Base-by-base conservation (phyloP, 768 basidiomycete genomes). In the Panaeolus papilionaceus region DNA sequence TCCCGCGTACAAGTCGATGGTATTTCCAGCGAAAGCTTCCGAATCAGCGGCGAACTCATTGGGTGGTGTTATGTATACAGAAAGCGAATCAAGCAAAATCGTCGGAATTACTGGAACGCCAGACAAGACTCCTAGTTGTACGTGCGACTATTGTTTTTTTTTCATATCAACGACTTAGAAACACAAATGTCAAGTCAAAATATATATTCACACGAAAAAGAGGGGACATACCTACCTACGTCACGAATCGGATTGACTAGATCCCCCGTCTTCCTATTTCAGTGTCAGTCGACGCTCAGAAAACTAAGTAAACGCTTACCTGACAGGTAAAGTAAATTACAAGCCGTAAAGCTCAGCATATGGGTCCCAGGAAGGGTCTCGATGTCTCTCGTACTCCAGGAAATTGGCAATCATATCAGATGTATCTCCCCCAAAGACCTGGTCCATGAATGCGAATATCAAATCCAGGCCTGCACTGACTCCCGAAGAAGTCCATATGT, bases 401-500 rank as follows among this genome's bases (percentile, higher is more conserved):
- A 71, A 68, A 64, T 78, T 71, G 1, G 81, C 74, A 44, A 82
- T 70, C 6, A 66, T 58, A 18, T 71, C 70, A n/a, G 80, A 78
- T 51, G 76, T 69, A 28, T 79, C 74, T 54, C 73, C 68, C 28
- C 82, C 83, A 73, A 81, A 81, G 42, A 81, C 71, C 63, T 78
- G 68, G 28, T 68, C 76, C 44, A 82, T 77, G 71, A 79, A 80
- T 10, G 78, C 80, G 64, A 82, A 77, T 12, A 72, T 77, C 16
- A 75, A 72, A 70, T 83, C 82, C 23, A 80, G 75, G n/a, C 84
- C 84, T 38, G 84, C 83, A 64, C 77, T 81, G 37, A 85, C 79
- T 0, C 85, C 85, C 0, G 83, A 83, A 6, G 82, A 80, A 4
- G 83, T 82, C 83, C 84, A 85, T 23, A 84, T 74, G 67, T 85